A percentile compares a stretch with the other conserved stretches of the same genome.
phyloP scores from a whole-genome alignment of 1,284 basidiomycete species.

The Moesziomyces sp. region DNA sequence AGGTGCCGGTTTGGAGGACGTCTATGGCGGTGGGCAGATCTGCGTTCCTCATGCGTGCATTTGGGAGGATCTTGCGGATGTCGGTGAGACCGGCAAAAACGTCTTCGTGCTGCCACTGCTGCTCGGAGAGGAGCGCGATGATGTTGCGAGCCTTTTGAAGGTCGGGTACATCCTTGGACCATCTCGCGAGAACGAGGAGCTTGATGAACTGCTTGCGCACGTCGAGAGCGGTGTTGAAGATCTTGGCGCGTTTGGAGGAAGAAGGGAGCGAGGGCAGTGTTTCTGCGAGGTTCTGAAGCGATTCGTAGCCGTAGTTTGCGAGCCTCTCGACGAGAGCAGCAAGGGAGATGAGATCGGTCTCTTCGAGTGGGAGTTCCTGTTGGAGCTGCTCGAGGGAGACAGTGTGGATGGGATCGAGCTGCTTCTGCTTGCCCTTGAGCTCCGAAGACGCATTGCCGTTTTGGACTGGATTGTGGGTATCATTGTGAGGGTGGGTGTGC shows the following conservation, averaged over 20 bases:
- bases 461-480: background rate
- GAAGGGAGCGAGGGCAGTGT: conserved; percentile 89
- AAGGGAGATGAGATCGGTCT: conserved; percentile 79
- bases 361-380: conserved; percentile 79
- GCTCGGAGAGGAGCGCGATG: conserved; percentile 59
- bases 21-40: conserved; percentile 88
- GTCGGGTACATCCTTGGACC: conserved; percentile 53
- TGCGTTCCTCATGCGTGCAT: conserved; percentile 78
- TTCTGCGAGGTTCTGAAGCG: conserved; percentile 83
- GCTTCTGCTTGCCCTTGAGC: conserved; percentile 35
- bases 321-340: conserved; percentile 80
- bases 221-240: conserved; percentile 87
- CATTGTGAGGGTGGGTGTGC: background rate
- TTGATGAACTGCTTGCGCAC: conserved; percentile 90
- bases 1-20: conserved; percentile 83
- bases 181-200: conserved; percentile 72
- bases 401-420: conserved; percentile 25
- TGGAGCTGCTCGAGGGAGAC: conserved; percentile 71
- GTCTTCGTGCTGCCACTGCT: conserved; percentile 83
- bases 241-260: conserved; percentile 79
- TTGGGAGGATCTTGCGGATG: conserved; percentile 72
- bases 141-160: conserved; percentile 60
- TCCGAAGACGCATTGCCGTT: conserved; percentile 1
- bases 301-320: conserved; percentile 82
- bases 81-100: conserved; percentile 76